Conservation (phyloP, 495 filamentous ascomycete genomes). For the Penicillium turbatum region DNA sequence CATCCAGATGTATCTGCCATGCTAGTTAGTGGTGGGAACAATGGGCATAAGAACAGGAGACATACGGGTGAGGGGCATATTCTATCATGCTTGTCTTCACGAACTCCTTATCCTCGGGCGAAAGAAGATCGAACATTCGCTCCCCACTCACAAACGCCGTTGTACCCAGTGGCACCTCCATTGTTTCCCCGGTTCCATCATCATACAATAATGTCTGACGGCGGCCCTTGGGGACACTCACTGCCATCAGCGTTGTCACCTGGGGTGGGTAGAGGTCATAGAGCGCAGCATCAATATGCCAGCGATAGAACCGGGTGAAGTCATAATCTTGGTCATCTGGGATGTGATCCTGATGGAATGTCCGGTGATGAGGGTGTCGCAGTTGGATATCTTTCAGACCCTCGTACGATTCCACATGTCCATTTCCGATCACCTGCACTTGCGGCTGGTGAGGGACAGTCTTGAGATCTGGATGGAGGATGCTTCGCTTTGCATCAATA, state of each 20-base stretch:
- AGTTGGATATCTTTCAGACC: conserved; percentile 62
- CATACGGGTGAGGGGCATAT: conserved; percentile 65
- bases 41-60: neutral
- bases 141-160: conserved; percentile 69
- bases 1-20: conserved; percentile 65
- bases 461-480: conserved; percentile 73
- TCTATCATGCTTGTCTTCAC: conserved; percentile 59
- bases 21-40: neutral
- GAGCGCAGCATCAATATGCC: conserved; percentile 75
- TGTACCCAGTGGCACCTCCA: conserved; percentile 68
- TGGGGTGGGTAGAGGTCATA: conserved; percentile 67
- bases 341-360: conserved; percentile 63
- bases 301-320: conserved; percentile 69
- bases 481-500: conserved; percentile 59
- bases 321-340: conserved; percentile 59
- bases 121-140: conserved; percentile 59
- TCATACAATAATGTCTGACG: conserved; percentile 65
- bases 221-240: conserved; percentile 59
- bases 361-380: conserved; percentile 69
- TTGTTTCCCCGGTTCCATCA: conserved; percentile 62
- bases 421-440: conserved; percentile 75
- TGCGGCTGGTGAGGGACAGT: conserved; percentile 75
- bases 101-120: conserved; percentile 60
- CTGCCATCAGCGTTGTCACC: conserved; percentile 65
- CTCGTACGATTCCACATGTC: conserved; percentile 59